phyloP scores from a whole-genome alignment of 768 basidiomycete species.

The Pisolithus sp. region DNA sequence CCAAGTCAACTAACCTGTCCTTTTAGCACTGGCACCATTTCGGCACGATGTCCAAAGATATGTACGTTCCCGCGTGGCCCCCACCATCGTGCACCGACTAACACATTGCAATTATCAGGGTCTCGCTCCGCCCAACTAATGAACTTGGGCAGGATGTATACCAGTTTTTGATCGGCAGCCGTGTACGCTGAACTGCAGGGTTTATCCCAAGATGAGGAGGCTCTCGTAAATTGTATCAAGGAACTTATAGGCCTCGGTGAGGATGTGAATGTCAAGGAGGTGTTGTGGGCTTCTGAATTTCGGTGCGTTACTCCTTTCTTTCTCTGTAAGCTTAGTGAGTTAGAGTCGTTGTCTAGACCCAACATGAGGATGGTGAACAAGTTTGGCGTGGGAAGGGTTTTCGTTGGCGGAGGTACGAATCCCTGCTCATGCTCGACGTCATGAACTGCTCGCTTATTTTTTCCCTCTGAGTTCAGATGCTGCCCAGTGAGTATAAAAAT shows the following conservation, averaged over 20 bases:
- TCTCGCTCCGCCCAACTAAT: conserved; percentile 10
- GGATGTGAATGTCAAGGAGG: conserved; percentile 8
- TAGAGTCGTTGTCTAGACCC: background rate
- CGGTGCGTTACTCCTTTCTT: conserved; percentile 14
- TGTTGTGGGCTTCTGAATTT: conserved; percentile 22
- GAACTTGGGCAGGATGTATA: conserved; percentile 17
- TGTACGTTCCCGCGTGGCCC: conserved; percentile 1
- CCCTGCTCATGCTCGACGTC: background rate
- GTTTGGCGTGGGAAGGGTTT: conserved; percentile 20
- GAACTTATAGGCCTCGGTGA: conserved; percentile 13
- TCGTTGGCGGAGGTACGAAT: conserved; percentile 38
- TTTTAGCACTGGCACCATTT: conserved; percentile 20
- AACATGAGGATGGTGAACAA: background rate
- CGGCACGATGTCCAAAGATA: conserved; percentile 2
- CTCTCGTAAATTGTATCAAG: conserved; percentile 26
- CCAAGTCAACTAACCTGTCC: background rate
- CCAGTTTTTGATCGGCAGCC: conserved; percentile 6
- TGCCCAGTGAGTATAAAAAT: conserved; percentile 28
- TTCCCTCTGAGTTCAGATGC: conserved; percentile 30
- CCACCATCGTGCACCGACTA: background rate
- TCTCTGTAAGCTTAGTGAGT: background rate
- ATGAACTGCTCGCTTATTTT: background rate
- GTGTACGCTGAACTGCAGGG: conserved; percentile 9
- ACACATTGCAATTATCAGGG: conserved; percentile 6
- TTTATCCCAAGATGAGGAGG: conserved; percentile 15